Evolutionary conservation across 352 stramenopile genomes (phyloP).

Genomic region (Elongisporangium undulatum): DNA sequence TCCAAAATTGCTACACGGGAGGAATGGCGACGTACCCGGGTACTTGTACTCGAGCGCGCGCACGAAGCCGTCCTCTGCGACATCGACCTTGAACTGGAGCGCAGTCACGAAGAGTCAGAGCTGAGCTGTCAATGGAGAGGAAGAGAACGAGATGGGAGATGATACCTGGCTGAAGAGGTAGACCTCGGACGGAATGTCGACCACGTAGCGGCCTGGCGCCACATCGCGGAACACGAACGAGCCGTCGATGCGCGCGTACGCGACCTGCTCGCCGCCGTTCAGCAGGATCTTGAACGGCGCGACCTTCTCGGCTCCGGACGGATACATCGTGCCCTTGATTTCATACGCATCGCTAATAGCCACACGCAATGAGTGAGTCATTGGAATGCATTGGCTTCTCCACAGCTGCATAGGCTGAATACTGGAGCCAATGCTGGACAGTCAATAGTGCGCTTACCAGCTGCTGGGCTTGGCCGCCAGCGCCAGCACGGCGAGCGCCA

Average conservation of each 20-base stretch:
- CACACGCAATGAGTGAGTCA: not conserved
- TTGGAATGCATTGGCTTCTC: not conserved
- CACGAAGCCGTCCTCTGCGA: constrained; percentile 44
- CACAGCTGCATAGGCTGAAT: not conserved
- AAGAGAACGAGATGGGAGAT: constrained; percentile 8
- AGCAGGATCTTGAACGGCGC: constrained; percentile 60
- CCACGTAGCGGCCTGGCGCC: constrained; percentile 59
- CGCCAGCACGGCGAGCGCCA: constrained; percentile 23
- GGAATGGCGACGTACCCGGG: constrained; percentile 21
- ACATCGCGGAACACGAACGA: constrained; percentile 77
- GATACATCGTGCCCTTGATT: constrained; percentile 54
- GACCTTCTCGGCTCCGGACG: constrained; percentile 44
- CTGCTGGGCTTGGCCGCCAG: constrained; percentile 4
- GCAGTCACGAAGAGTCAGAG: not conserved
- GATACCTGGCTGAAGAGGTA: constrained; percentile 69
- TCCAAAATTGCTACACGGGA: no score
- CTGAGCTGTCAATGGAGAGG: not conserved
- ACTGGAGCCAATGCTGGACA: not conserved
- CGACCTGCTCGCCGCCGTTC: constrained; percentile 67
- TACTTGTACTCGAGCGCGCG: constrained; percentile 81
- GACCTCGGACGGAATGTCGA: constrained; percentile 60
- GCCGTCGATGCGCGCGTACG: constrained; percentile 58
- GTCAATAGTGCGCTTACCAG: constrained; percentile 6
- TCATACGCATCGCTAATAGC: constrained; percentile 29
- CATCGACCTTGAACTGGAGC: constrained; percentile 55